Percentiles rank a stretch among this genome's conserved stretches.
These are phyloP conservation scores for Collybiopsis luxurians DNA, from an alignment of 768 basidiomycete genomes.

Conservation along the genomic window DNA sequence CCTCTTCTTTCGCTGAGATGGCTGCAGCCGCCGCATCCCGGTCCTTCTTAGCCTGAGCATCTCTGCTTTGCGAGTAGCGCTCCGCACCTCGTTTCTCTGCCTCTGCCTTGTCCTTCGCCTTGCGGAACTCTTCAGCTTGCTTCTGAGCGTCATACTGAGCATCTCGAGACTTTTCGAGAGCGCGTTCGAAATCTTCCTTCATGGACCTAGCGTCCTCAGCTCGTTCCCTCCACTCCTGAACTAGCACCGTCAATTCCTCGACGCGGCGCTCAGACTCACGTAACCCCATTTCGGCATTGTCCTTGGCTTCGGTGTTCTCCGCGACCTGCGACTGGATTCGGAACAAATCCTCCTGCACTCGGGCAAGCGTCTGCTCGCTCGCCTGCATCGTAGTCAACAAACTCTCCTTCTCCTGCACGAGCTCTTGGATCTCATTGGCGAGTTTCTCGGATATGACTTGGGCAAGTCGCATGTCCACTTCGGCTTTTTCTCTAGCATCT, in stretches of 20 bases:
- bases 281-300: neutral
- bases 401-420: neutral
- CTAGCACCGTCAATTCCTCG: constrained; percentile 1
- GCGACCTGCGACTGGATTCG: neutral
- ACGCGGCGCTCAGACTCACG: constrained; percentile 4
- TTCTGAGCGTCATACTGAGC: constrained; percentile 2
- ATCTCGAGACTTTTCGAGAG: neutral
- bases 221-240: constrained; percentile 4
- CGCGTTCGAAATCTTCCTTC: constrained; percentile 4
- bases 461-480: neutral
- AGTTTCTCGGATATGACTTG: neutral
- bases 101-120: constrained; percentile 5
- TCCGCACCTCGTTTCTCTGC: neutral
- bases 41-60: constrained; percentile 5
- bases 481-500: neutral
- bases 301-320: neutral
- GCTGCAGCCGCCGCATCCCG: neutral
- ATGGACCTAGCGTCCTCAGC: constrained; percentile 2
- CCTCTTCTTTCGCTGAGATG: neutral
- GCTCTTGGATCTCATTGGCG: neutral
- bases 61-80: neutral
- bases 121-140: constrained; percentile 2
- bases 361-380: neutral
- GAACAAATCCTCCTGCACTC: neutral
- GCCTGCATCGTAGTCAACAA: neutral